Evolutionary conservation across 805 yeast genomes (phyloP).

Genomic region (Saccharomycopsis sp.): DNA sequence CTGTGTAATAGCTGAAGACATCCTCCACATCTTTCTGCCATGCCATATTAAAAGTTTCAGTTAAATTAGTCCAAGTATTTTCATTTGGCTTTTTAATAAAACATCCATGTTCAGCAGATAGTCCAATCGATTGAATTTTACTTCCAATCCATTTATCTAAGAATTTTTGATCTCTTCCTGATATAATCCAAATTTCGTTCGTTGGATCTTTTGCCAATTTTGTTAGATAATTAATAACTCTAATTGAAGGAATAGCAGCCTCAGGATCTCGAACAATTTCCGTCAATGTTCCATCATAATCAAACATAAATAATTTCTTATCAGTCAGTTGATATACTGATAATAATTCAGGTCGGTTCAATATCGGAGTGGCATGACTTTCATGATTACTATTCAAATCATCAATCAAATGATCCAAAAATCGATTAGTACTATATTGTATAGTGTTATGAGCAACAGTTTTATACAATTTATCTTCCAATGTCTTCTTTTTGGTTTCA

Average conservation of each 20-base stretch:
- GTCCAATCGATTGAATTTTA: constrained; percentile 55
- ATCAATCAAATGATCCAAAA: constrained; percentile 43
- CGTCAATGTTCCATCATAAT: constrained; percentile 95
- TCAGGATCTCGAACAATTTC: constrained; percentile 96
- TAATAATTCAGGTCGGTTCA: constrained; percentile 62
- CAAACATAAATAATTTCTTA: constrained; percentile 79
- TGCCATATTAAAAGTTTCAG: constrained; percentile 79
- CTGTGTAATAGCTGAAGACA: constrained; percentile 69
- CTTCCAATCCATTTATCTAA: constrained; percentile 83
- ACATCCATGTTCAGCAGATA: constrained; percentile 97
- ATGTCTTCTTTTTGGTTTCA: constrained; percentile 34
- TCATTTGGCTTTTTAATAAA: constrained; percentile 64
- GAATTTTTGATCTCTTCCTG: constrained; percentile 91
- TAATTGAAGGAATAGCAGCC: constrained; percentile 92
- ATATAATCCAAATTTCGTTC: constrained; percentile 89
- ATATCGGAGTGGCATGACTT: constrained; percentile 64
- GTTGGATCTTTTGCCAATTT: constrained; percentile 63
- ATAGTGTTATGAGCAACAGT: constrained; percentile 66
- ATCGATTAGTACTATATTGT: constrained; percentile 71
- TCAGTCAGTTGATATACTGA: constrained; percentile 53
- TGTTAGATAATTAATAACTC: constrained; percentile 52
- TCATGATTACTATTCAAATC: constrained; percentile 34
- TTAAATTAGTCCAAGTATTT: constrained; percentile 73
- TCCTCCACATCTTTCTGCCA: constrained; percentile 86
- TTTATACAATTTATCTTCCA: constrained; percentile 50